Evolutionary conservation across 2,329 filamentous ascomycete genomes (phyloP), one percentile per base, ranked within the genome.

Genomic region (Diaporthe capsici): DNA sequence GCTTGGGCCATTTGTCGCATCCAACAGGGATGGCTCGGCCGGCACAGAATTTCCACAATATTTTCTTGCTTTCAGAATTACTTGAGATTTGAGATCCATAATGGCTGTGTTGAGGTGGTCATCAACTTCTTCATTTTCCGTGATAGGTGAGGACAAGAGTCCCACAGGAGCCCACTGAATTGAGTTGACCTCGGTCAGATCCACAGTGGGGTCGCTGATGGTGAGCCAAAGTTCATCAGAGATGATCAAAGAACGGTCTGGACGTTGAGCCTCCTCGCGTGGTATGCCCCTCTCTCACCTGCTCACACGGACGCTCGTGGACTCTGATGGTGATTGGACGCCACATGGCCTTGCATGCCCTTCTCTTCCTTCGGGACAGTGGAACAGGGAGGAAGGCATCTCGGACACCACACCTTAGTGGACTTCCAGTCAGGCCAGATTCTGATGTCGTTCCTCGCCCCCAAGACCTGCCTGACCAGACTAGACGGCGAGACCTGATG

Each of bases 141-240:
- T 12, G 7, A 1, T 37, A 12, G 31, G 58, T 10, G 34, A 37
- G 8, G 34, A 12, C 2, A 37, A 0, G 12, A 39, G 63, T 37
- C 22, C 44, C 44, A 51, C 44, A 67, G 8, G 9, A 70, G n/a
- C 49, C 65, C 65, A 34, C 65, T 55, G 65, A 70, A 55, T 70
- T 70, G 49, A 42, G 49, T 70, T 42, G 47, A 9, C 17, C 65
- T 17, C 65, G 8, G 9, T 9, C 20, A 70, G 47, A 68, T 42
- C 49, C 22, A 20, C n/a, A 42, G 34, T 55, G 65, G 65, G 47
- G 22, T 28, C 44, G 28, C 22, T 44, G 42, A 15, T 17, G 31
- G 28, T 12, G 13, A 20, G 28, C 28, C 20, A 49, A 12, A 51
- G 22, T 3, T 22, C 47, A 37, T 22, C 47, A 37, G 13, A 10